These are phyloP conservation scores for Pachysandra terminalis DNA, from an alignment of 164 flowering plant genomes.

Conservation along the genomic window DNA sequence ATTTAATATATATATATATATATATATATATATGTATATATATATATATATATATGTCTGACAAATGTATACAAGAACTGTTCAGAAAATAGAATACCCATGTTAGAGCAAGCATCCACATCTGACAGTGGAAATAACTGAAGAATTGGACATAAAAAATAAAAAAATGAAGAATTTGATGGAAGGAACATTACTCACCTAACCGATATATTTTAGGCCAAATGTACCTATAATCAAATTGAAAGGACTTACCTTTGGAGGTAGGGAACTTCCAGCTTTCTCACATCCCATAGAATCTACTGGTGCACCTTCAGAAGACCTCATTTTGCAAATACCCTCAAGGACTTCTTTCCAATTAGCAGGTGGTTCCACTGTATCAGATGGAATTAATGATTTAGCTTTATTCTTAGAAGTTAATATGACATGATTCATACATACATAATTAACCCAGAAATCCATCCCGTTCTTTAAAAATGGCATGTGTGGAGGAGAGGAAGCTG, in stretches of 20 bases:
- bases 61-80: no score
- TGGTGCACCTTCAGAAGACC: conserved; percentile 88
- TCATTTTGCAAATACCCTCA: conserved; percentile 79
- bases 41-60: no score
- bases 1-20: no score
- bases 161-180: not conserved
- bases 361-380: conserved; percentile 53
- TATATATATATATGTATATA: no score
- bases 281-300: conserved; percentile 98
- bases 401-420: not conserved
- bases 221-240: not conserved
- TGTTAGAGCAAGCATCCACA: not conserved
- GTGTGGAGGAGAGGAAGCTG: no score
- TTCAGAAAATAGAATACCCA: not conserved
- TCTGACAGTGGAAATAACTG: not conserved
- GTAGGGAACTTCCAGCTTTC: conserved; percentile 83
- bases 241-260: conserved; percentile 70
- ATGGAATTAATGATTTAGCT: not conserved
- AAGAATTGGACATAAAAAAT: no score
- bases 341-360: conserved; percentile 84
- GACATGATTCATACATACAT: not conserved
- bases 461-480: no score
- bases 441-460: not conserved
- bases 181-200: not conserved
- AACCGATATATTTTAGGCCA: not conserved